These are phyloP conservation scores for Dactylis glomerata DNA, from an alignment of 176 grass and related monocot species.

Conservation along the genomic window DNA sequence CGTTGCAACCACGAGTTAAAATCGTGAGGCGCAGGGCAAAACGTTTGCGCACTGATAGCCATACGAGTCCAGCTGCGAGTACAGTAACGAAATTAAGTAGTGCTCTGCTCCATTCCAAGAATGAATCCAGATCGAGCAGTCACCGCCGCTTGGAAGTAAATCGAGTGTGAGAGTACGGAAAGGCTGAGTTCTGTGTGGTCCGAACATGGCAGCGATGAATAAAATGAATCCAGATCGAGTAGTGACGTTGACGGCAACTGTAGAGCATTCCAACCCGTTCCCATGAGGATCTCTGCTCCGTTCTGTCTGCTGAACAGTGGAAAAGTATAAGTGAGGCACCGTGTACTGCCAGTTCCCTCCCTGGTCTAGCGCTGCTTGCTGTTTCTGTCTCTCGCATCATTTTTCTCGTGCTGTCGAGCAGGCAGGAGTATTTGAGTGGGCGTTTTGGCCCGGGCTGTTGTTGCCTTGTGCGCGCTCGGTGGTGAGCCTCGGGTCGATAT, in stretches of 20 bases:
- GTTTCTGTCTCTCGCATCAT: not conserved
- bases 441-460: constrained; percentile 23
- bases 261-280: not conserved
- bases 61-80: not conserved
- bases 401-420: constrained; percentile 2
- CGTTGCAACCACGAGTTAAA: not conserved
- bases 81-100: not conserved
- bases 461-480: constrained; percentile 31
- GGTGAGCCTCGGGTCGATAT: not conserved
- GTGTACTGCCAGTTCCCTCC: not conserved
- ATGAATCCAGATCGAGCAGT: not conserved
- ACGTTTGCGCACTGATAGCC: not conserved
- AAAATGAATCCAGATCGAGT: not conserved
- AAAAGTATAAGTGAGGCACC: not conserved
- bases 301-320: not conserved
- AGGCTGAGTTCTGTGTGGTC: not conserved
- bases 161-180: not conserved
- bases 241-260: constrained; percentile 14
- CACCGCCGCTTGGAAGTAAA: not conserved
- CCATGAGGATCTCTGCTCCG: not conserved
- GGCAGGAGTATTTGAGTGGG: not conserved
- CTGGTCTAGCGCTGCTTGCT: not conserved
- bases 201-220: not conserved
- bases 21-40: not conserved
- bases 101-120: not conserved